Conservation (phyloP, 768 basidiomycete genomes). For the Leucogyrophana mollusca region DNA sequence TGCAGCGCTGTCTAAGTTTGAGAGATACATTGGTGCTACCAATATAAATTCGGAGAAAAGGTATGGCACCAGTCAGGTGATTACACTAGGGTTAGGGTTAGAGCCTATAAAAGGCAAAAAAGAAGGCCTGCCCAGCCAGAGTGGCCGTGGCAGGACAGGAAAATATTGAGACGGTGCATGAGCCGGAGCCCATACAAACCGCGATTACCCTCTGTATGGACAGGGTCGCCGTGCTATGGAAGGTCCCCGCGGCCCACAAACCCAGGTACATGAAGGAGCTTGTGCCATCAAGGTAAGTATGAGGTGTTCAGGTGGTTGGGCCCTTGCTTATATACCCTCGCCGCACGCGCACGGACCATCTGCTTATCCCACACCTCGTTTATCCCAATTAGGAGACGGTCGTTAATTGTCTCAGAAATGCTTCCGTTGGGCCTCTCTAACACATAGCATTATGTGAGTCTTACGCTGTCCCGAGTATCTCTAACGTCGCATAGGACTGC, state of each 20-base stretch:
- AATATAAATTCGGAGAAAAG: too few species aligned
- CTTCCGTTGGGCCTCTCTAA: too few species aligned
- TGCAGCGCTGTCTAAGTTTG: too few species aligned
- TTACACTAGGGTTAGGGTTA: constrained; percentile 59
- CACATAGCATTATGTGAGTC: too few species aligned
- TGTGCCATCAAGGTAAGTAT: constrained; percentile 64
- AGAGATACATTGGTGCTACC: too few species aligned
- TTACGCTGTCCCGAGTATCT: too few species aligned
- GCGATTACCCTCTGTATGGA: constrained; percentile 55
- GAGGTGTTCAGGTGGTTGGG: constrained; percentile 19
- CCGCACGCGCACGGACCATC: constrained; percentile 28
- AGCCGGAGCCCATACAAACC: constrained; percentile 68
- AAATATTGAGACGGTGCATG: constrained; percentile 78
- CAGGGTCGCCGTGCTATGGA: constrained; percentile 75
- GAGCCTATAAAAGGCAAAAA: constrained; percentile 25
- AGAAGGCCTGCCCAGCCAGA: constrained; percentile 54
- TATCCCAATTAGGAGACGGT: too few species aligned
- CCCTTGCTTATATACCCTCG: constrained; percentile 27
- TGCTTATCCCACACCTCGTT: background rate
- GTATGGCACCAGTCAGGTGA: too few species aligned
- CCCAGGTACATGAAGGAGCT: constrained; percentile 48
- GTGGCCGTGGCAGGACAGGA: constrained; percentile 65
- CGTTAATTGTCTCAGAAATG: too few species aligned
- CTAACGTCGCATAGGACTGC: too few species aligned
- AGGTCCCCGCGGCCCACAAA: constrained; percentile 50